phyloP scores from a whole-genome alignment of 768 basidiomycete genomes.

The Panellus pusillus region DNA sequence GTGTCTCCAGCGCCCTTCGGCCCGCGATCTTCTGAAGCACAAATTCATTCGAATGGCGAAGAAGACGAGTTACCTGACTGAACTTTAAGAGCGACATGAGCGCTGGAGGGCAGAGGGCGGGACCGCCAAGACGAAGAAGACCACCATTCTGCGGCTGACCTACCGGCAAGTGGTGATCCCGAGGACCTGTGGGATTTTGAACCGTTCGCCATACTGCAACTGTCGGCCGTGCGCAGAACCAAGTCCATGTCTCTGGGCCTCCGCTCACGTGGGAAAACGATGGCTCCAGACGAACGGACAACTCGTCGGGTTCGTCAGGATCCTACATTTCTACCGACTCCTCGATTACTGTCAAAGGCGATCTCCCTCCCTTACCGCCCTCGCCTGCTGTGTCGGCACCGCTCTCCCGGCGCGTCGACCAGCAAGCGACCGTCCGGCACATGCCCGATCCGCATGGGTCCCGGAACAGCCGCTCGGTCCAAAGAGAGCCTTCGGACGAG shows the following conservation, averaged over 20 bases:
- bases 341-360: slow-evolving; percentile 53
- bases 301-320: slow-evolving; percentile 33
- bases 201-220: slow-evolving; percentile 84
- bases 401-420: slow-evolving; percentile 43
- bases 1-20: slow-evolving; percentile 74
- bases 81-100: slow-evolving; percentile 92
- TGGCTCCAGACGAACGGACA: slow-evolving; percentile 47
- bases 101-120: slow-evolving; percentile 89
- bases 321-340: slow-evolving; percentile 40
- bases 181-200: slow-evolving; percentile 96
- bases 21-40: slow-evolving; percentile 94
- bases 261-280: slow-evolving; percentile 83
- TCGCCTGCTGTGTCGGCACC: slow-evolving; percentile 24
- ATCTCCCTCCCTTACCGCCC: slow-evolving; percentile 60
- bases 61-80: slow-evolving; percentile 92
- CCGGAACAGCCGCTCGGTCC: slow-evolving; percentile 32
- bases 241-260: slow-evolving; percentile 61
- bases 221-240: slow-evolving; percentile 63
- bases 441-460: slow-evolving; percentile 32
- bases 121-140: slow-evolving; percentile 73
- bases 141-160: slow-evolving; percentile 56
- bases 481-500: slow-evolving; percentile 59
- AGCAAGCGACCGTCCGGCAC: slow-evolving; percentile 72
- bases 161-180: slow-evolving; percentile 53
- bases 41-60: slow-evolving; percentile 95